Evolutionary conservation across 768 basidiomycete genomes (phyloP).

Genomic region (Serendipita sp.): DNA sequence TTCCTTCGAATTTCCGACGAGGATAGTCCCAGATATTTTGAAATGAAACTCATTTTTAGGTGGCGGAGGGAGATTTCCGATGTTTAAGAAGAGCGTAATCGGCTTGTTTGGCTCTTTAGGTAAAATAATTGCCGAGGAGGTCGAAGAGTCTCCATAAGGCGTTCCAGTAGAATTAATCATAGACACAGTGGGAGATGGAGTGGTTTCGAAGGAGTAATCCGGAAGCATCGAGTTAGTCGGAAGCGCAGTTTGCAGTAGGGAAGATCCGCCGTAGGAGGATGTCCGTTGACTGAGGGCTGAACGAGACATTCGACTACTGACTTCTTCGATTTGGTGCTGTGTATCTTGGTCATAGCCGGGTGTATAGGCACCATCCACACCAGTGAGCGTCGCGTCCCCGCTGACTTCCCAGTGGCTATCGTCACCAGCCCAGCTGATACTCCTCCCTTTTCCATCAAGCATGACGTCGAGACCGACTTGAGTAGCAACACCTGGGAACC

Average conservation of each 20-base stretch:
- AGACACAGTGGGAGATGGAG: constrained; percentile 27
- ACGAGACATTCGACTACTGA: neutral
- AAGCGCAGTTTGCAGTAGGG: constrained; percentile 59
- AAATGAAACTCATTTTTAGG: constrained; percentile 51
- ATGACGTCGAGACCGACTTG: constrained; percentile 62
- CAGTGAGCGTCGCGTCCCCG: constrained; percentile 53
- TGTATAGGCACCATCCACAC: constrained; percentile 39
- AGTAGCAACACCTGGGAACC: constrained; percentile 73
- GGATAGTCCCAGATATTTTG: constrained; percentile 45
- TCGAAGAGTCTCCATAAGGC: constrained; percentile 16
- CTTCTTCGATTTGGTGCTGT: neutral
- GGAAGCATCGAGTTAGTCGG: constrained; percentile 39
- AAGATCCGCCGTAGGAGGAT: constrained; percentile 23
- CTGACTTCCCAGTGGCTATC: constrained; percentile 42
- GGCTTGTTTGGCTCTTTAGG: constrained; percentile 37
- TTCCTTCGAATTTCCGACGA: constrained; percentile 26
- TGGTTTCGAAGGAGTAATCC: constrained; percentile 66
- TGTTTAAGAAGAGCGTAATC: constrained; percentile 62
- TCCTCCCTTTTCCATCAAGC: constrained; percentile 50
- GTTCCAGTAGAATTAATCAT: constrained; percentile 26
- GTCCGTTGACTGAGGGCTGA: neutral
- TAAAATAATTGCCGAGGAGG: constrained; percentile 3
- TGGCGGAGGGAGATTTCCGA: constrained; percentile 57
- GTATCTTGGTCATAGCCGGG: neutral
- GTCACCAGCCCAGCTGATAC: constrained; percentile 48